phyloP scores from a whole-genome alignment of 129 eudicot genomes.

The Heracleum sosnowskyi region DNA sequence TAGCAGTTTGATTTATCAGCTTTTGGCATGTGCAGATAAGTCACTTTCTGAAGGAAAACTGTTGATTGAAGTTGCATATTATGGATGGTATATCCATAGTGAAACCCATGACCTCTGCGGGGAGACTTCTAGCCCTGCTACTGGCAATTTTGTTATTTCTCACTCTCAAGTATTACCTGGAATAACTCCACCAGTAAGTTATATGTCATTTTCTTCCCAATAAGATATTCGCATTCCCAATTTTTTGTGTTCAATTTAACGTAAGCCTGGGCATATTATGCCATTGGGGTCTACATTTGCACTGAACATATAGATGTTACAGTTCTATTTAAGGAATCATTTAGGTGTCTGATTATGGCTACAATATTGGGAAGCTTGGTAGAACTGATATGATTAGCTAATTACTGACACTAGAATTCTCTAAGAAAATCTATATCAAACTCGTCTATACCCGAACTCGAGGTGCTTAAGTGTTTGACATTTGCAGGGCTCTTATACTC shows the following conservation, averaged over 20 bases:
- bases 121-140: conserved; percentile 61
- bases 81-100: conserved; percentile 37
- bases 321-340: neutral
- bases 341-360: neutral
- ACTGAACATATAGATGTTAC: neutral
- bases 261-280: neutral
- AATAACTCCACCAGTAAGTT: conserved; percentile 86
- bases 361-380: no score
- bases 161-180: conserved; percentile 73
- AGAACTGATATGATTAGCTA: neutral
- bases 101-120: conserved; percentile 66
- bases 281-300: neutral
- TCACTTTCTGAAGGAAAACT: conserved; percentile 62
- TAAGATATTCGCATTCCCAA: neutral
- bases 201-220: neutral
- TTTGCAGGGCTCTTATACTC: conserved; percentile 7
- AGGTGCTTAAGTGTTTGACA: conserved; percentile 3
- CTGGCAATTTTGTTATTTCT: conserved; percentile 59
- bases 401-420: neutral
- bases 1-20: neutral
- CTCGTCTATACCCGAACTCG: neutral
- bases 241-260: neutral
- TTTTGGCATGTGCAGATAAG: conserved; percentile 35
- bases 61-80: conserved; percentile 55
- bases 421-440: neutral